Evolutionary conservation across 169 alveolate genomes (phyloP), one percentile per base, ranked within the genome.

Genomic region (Plasmodium ovale): DNA sequence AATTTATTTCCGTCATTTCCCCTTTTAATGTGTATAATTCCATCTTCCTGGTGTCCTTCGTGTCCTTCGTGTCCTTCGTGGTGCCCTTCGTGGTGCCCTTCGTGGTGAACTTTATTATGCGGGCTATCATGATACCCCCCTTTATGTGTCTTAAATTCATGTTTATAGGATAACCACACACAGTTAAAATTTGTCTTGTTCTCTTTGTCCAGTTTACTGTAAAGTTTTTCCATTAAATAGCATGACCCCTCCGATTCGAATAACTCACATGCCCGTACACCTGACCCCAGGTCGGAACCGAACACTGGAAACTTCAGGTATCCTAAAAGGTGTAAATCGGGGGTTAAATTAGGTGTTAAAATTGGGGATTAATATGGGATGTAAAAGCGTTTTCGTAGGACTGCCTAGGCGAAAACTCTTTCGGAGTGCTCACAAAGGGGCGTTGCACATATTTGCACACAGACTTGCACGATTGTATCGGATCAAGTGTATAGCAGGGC

Each of bases 201-300:
- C 0, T 74, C 64, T 3, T 47, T 37, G n/a, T 29, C 74, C 10
- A 60, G 44, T 35, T 62, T 29, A 60, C 62, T 60, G 16, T 60
- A 74, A 6, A 23, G 54, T 37, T 60, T 35, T 31, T 74, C 88
- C 88, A 74, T 74, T 27, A 74, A 42, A 53, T 74, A 60, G 19
- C 88, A 74, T 59, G 88, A 74, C 1, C 67, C 88, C 21, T 74
- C 88, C 14, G 77, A 23, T 21, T 74, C 73, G 54, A 74, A 74
- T 25, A 74, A 39, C 31, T 74, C 88, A 16, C 88, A 74, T 7
- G 88, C 73, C n/a, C 88, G 64, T 39, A 74, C 53, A 7, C 29
- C 88, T 53, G 47, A 5, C 31, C 88, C 88, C 14, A 74, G 33
- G 19, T 74, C 56, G n/a, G 59, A 14, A 35, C 42, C 88, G 54